Base-by-base conservation (phyloP, 495 filamentous ascomycete genomes). In the Hypomontagnella submonticulosa region DNA sequence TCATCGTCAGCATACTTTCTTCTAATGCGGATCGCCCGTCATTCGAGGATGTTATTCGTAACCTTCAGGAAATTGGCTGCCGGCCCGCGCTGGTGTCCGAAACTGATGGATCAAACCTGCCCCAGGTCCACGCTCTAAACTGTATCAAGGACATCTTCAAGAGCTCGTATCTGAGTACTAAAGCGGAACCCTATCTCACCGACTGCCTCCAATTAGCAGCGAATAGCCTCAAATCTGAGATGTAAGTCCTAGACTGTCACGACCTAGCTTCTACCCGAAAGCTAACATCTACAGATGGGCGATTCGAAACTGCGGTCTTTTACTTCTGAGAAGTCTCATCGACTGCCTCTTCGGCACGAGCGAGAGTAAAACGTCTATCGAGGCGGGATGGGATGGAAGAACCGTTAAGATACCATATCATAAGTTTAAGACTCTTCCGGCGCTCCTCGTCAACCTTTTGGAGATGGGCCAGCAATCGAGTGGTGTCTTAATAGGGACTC, bases 81-180 rank as follows among this genome's bases (percentile, higher is more conserved):
- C 69, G 80, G 27, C 81, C 85, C 4, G 84, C 84, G 5, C 60
- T 61, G 1, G 68, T 79, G 15, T 73, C 78, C 0, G 75, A 86
- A 49, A 84, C 84, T 1, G 86, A 92, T 52, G 77, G 85, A 9
- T 84, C 86, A 5, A 87, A 90, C 41, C 75, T 98, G 11, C 89
- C 93, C 11, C 95, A 97, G 76, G 95, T 98, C 1, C 95, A 99
- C 70, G 92, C 94, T 0, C 81, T 97, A 63, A 99, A 99, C 64
- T 96, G 89, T 62, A 75, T 98, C 42, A 92, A 93, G 71, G 90
- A 93, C 53, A 88, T 95, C 4, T 95, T 97, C 71, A 90, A 86
- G 33, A 92, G 89, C 67, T 89, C 90, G 4, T 84, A 85, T 16
- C 80, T 97, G 10, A 88, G 86, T 8, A 80, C 77, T 41, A 72